Base-by-base conservation (phyloP, 2,329 filamentous ascomycete genomes). In the Sporothrix brasiliensis region DNA sequence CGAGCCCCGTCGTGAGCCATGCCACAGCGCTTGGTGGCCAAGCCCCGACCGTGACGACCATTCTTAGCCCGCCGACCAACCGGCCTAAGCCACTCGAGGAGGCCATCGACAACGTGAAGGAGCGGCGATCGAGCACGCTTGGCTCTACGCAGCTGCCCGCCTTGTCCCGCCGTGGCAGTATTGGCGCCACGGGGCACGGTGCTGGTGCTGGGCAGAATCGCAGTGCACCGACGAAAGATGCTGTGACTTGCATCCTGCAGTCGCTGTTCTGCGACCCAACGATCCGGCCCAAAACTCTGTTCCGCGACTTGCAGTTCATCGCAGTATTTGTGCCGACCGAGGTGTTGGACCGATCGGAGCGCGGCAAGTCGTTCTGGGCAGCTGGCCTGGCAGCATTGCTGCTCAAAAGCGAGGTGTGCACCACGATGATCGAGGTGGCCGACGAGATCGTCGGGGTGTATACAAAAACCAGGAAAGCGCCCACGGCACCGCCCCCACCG, bases 351-450 rank as follows among this genome's bases (percentile, higher is more conserved):
- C 85, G 84, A 74, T 86, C 86, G 0, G 88, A 89, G 53, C 83
- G 83, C 2, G 88, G 87, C 67, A 95, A 93, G 75, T 92, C 94
- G 0, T 98, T 98, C 78, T 92, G 93, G 87, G 92, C 97, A 76
- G 91, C 93, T 34, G 93, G 92, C 0, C 86, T 97, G 6, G 94
- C 95, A 0, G 93, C 94, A 1, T 84, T 97, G n/a, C 88, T 89
- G 49, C 85, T 97, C 68, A 98, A 97, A 79, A 89, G 92, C 74
- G 93, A 97, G 74, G 89, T 95, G 4, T 94, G 92, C 79, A 88
- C 89, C 61, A 92, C 92, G 67, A 97, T 79, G 88, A 89, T 91
- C 30, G 87, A 89, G 76, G 87, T 87, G 75, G 83, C 83, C 4
- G 83, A 87, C 73, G 83, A 85, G 69, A 82, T 86, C 27, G 81